Evolutionary conservation across 176 grass and related monocot species (phyloP).

Genomic region (Themeda triandra): DNA sequence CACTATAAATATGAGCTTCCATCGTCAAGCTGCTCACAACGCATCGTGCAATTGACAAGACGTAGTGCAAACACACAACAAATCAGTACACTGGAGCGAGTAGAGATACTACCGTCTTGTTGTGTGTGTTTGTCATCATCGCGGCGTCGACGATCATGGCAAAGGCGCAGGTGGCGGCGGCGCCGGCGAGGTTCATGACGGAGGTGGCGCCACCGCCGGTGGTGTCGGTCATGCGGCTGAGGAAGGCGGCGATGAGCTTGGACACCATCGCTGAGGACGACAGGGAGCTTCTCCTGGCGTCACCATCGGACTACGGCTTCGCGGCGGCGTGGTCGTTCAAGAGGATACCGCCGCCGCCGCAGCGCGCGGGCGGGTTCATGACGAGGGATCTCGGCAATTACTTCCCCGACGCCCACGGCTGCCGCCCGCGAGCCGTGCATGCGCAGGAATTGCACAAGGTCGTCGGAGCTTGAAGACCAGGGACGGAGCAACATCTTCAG

Average conservation of each 20-base stretch:
- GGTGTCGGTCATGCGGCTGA: slow-evolving; percentile 42
- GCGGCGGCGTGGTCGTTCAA: background rate
- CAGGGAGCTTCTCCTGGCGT: slow-evolving; percentile 21
- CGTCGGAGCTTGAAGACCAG: background rate
- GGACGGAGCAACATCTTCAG: no score
- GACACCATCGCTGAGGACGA: slow-evolving; percentile 72
- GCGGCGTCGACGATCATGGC: slow-evolving; percentile 5
- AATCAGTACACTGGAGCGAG: background rate
- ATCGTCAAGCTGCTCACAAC: background rate
- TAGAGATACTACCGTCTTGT: background rate
- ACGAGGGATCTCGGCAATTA: slow-evolving; percentile 40
- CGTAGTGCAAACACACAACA: background rate
- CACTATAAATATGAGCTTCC: slow-evolving; percentile 6
- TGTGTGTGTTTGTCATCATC: background rate
- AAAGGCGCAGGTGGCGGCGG: slow-evolving; percentile 25
- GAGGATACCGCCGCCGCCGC: background rate
- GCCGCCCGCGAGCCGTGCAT: background rate
- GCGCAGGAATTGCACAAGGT: background rate
- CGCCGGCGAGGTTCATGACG: slow-evolving; percentile 43
- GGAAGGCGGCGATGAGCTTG: slow-evolving; percentile 40
- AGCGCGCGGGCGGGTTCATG: background rate
- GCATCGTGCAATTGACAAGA: background rate
- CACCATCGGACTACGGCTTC: background rate
- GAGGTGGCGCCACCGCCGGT: slow-evolving; percentile 65
- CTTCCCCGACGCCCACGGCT: slow-evolving; percentile 17